A percentile compares a stretch with the other conserved stretches of the same genome.
Conservation (phyloP, 2,329 filamentous ascomycete genomes). For the Penicillium occitanis region DNA sequence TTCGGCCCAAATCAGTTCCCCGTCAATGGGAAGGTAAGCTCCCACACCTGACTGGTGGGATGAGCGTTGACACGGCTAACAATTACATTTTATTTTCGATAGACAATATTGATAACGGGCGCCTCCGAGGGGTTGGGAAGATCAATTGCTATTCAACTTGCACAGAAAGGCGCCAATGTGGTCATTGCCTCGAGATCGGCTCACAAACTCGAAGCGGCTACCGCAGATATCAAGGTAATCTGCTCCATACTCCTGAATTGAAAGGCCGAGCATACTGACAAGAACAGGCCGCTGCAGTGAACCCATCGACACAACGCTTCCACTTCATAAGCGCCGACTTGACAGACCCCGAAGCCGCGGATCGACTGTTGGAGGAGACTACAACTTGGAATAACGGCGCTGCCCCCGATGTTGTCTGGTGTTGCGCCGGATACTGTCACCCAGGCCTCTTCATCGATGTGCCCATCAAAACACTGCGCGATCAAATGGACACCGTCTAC, state of each 20-base stretch:
- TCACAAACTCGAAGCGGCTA: constrained; percentile 69
- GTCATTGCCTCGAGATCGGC: constrained; percentile 79
- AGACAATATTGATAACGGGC: constrained; percentile 89
- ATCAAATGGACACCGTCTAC: constrained; percentile 91
- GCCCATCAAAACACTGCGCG: constrained; percentile 63
- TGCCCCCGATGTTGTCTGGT: constrained; percentile 86
- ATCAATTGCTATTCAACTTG: constrained; percentile 69
- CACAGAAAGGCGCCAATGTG: constrained; percentile 80
- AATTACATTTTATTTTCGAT: background rate
- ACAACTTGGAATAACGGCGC: constrained; percentile 73
- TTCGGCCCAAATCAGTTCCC: constrained; percentile 67
- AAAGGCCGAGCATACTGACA: constrained; percentile 18
- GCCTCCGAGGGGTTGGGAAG: constrained; percentile 91
- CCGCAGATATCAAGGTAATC: constrained; percentile 64
- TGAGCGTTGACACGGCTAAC: background rate
- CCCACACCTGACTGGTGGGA: background rate
- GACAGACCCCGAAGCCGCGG: constrained; percentile 66
- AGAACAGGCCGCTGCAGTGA: constrained; percentile 62
- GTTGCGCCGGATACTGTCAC: constrained; percentile 71
- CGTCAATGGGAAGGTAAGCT: constrained; percentile 75
- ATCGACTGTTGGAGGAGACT: constrained; percentile 67
- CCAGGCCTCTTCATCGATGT: constrained; percentile 78
- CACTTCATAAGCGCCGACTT: constrained; percentile 82
- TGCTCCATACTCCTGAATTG: background rate
- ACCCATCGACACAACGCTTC: constrained; percentile 71